A percentile compares a stretch with the other conserved stretches of the same genome.
Conservation (phyloP, 257 asterid genomes). For the Nicotiana knightiana region DNA sequence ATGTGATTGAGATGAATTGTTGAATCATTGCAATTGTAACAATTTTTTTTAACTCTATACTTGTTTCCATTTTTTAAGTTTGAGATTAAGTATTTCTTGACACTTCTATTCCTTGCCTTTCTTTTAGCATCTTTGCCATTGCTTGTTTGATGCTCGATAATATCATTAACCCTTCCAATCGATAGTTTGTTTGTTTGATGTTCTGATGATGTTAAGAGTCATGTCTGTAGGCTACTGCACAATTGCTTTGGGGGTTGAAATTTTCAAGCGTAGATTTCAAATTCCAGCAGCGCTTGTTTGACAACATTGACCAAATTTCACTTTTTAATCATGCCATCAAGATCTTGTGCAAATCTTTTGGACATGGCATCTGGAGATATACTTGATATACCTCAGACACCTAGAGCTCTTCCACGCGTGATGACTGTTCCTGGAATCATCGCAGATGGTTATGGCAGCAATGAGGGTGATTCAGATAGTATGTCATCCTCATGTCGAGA, state of each 20-base stretch:
- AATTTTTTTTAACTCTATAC: background rate
- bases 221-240: background rate
- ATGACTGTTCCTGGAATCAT: constrained; percentile 71
- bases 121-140: background rate
- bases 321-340: constrained; percentile 47
- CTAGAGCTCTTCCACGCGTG: constrained; percentile 73
- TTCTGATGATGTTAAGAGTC: constrained; percentile 1
- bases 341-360: constrained; percentile 57
- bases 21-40: background rate
- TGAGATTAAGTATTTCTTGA: background rate
- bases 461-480: constrained; percentile 68
- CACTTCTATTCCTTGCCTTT: background rate
- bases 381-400: constrained; percentile 52
- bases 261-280: background rate
- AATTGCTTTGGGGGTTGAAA: background rate
- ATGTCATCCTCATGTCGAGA: constrained; percentile 45
- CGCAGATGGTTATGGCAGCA: constrained; percentile 47
- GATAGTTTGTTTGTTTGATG: background rate
- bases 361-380: constrained; percentile 61
- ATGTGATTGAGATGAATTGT: background rate
- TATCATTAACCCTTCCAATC: background rate
- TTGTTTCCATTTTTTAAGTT: background rate
- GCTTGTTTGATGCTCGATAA: background rate
- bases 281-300: background rate
- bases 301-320: constrained; percentile 7